phyloP scores from a whole-genome alignment of 371 early-diverging fungal genomes.

The Chytridium lagenaria region DNA sequence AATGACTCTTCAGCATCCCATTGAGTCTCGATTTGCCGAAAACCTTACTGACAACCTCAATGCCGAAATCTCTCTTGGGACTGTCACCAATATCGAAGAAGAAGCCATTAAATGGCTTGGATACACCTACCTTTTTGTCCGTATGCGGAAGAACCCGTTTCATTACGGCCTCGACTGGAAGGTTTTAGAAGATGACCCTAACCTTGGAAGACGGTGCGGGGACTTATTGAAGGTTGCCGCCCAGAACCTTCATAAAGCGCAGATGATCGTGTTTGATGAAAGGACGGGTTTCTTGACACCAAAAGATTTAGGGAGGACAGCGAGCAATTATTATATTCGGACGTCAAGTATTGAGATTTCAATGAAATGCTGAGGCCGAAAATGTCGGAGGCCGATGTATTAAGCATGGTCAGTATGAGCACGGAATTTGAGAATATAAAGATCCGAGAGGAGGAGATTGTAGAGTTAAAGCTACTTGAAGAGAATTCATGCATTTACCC shows the following conservation, averaged over 20 bases:
- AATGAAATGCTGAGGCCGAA: slow-evolving; percentile 54
- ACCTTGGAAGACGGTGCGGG: slow-evolving; percentile 73
- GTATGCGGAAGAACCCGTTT: slow-evolving; percentile 95
- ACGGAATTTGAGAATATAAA: slow-evolving; percentile 94
- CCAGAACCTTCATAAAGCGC: slow-evolving; percentile 72
- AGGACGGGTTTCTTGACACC: slow-evolving; percentile 80
- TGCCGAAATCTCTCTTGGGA: slow-evolving; percentile 96
- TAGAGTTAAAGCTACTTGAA: slow-evolving; percentile 76
- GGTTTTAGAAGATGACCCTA: slow-evolving; percentile 78
- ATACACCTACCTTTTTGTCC: slow-evolving; percentile 96
- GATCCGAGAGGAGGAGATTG: slow-evolving; percentile 83
- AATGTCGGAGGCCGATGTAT: slow-evolving; percentile 79
- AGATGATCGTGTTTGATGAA: slow-evolving; percentile 93
- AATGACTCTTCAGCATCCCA: slow-evolving; percentile 96
- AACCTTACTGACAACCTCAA: slow-evolving; percentile 93
- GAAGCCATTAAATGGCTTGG: slow-evolving; percentile 97
- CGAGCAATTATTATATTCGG: slow-evolving; percentile 90
- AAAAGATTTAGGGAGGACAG: slow-evolving; percentile 92
- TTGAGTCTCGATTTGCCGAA: slow-evolving; percentile 92
- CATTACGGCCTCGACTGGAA: slow-evolving; percentile 86
- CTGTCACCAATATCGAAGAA: slow-evolving; percentile 88
- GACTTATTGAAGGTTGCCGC: slow-evolving; percentile 82
- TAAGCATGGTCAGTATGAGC: slow-evolving; percentile 86
- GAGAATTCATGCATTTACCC: slow-evolving; percentile 80
- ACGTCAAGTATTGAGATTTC: slow-evolving; percentile 87